Evolutionary conservation across 805 yeast species (phyloP).

Genomic region (Candida vartiovaarae): DNA sequence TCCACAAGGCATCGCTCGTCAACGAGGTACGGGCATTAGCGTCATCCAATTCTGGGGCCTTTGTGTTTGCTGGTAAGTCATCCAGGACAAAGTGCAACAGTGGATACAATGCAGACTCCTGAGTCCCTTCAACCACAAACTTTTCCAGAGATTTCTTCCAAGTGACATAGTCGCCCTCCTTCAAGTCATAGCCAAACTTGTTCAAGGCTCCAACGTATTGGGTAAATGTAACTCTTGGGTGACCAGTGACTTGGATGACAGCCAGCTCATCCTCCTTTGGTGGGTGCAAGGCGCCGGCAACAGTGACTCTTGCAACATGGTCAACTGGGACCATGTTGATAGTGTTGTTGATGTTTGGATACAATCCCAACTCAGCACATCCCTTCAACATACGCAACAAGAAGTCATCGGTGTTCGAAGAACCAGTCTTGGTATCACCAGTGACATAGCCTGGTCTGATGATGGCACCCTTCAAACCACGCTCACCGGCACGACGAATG

Average conservation of each 20-base stretch:
- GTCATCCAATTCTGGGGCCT: conserved; percentile 95
- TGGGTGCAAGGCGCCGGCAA: conserved; percentile 76
- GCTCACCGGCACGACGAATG: conserved; percentile 78
- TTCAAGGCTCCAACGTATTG: conserved; percentile 62
- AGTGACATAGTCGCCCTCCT: conserved; percentile 54
- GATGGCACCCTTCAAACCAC: conserved; percentile 83
- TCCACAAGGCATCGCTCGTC: conserved; percentile 49
- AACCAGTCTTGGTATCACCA: conserved; percentile 78
- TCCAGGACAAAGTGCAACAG: conserved; percentile 90
- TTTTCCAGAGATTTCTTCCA: conserved; percentile 78
- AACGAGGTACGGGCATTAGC: conserved; percentile 69
- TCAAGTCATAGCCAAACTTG: conserved; percentile 66
- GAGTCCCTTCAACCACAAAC: conserved; percentile 64
- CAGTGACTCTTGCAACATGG: conserved; percentile 90
- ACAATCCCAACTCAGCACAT: conserved; percentile 76
- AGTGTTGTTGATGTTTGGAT: conserved; percentile 79
- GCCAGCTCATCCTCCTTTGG: conserved; percentile 44
- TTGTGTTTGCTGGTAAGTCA: conserved; percentile 81
- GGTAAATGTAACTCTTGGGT: conserved; percentile 81
- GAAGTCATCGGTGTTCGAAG: conserved; percentile 95
- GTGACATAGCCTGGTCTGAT: conserved; percentile 95
- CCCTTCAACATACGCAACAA: conserved; percentile 92
- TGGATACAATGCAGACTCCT: conserved; percentile 88
- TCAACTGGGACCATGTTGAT: conserved; percentile 98
- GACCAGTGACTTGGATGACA: conserved; percentile 96